Evolutionary conservation across 169 alveolate genomes (phyloP).

Genomic region (Eimeria necatrix): DNA sequence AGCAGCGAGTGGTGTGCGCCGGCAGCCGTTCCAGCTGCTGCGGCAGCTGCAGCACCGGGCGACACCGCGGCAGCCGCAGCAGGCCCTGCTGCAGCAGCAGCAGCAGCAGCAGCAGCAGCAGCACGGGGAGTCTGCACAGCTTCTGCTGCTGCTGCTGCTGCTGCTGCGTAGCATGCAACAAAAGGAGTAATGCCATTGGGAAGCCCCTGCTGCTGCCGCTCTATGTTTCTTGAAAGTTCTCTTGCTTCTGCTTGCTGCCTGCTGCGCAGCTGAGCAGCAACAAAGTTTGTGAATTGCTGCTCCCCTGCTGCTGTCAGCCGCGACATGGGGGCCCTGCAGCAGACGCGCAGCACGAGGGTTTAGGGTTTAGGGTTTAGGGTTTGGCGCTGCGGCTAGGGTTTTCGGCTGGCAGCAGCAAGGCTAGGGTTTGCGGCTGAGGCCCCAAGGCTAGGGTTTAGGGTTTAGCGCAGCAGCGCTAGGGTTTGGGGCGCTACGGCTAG

Average conservation of each 20-base stretch:
- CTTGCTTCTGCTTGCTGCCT: not conserved
- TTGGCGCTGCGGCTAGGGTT: not conserved
- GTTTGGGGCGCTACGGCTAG: not conserved
- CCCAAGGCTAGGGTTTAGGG: not conserved
- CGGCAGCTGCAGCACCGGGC: not conserved
- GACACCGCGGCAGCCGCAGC: not conserved
- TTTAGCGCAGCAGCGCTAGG: too few species aligned
- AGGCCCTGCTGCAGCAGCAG: not conserved
- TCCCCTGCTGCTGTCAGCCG: not conserved
- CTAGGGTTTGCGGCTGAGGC: not conserved
- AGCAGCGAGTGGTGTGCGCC: not conserved
- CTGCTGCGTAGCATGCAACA: not conserved
- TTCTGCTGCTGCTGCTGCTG: not conserved
- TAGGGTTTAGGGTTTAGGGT: too few species aligned
- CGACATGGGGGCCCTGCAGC: not conserved
- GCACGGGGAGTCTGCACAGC: not conserved
- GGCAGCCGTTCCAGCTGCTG: not conserved
- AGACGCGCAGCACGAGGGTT: not conserved
- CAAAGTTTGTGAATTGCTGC: not conserved
- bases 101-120: not conserved
- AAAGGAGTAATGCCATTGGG: not conserved
- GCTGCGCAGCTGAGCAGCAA: not conserved
- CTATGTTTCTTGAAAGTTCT: not conserved
- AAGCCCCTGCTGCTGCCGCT: not conserved
- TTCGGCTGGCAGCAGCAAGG: not conserved